A percentile compares a stretch with the other conserved stretches of the same genome.
phyloP scores from a whole-genome alignment of 441 rosid genomes.

The Brassica hybrid region DNA sequence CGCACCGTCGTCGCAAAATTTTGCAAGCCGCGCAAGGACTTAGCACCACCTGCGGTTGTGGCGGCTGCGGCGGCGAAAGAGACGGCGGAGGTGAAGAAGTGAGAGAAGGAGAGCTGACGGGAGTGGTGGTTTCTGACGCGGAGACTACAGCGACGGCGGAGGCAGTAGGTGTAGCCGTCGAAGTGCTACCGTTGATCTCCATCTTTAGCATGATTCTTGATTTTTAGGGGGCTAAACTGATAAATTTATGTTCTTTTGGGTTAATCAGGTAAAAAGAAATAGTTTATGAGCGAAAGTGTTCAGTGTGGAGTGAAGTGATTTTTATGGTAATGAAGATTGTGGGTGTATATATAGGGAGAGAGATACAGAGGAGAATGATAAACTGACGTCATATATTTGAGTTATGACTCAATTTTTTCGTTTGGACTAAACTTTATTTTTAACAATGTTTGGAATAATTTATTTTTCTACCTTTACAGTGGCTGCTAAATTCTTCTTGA shows the following conservation, averaged over 20 bases:
- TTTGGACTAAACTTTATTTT: neutral
- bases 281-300: slow-evolving; percentile 17
- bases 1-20: slow-evolving; percentile 66
- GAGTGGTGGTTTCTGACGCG: slow-evolving; percentile 22
- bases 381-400: slow-evolving; percentile 14
- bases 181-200: slow-evolving; percentile 50
- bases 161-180: slow-evolving; percentile 39
- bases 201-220: slow-evolving; percentile 45
- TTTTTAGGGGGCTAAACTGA: neutral
- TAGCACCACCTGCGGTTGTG: slow-evolving; percentile 46
- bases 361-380: slow-evolving; percentile 17
- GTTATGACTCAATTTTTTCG: slow-evolving; percentile 7
- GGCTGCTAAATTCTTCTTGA: slow-evolving; percentile 32
- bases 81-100: slow-evolving; percentile 45
- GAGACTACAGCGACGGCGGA: slow-evolving; percentile 23
- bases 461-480: slow-evolving; percentile 27
- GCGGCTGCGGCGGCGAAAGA: slow-evolving; percentile 38
- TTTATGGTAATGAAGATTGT: slow-evolving; percentile 28
- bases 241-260: neutral
- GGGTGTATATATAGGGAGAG: slow-evolving; percentile 28
- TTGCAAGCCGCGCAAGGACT: slow-evolving; percentile 87
- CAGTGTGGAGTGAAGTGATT: slow-evolving; percentile 39
- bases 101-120: slow-evolving; percentile 37
- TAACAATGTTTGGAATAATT: slow-evolving; percentile 1
- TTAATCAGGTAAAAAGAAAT: slow-evolving; percentile 9